Evolutionary conservation across 805 yeast species (phyloP), one percentile per base, ranked within the genome.

Genomic region (Alloascoidea hylecoeti): DNA sequence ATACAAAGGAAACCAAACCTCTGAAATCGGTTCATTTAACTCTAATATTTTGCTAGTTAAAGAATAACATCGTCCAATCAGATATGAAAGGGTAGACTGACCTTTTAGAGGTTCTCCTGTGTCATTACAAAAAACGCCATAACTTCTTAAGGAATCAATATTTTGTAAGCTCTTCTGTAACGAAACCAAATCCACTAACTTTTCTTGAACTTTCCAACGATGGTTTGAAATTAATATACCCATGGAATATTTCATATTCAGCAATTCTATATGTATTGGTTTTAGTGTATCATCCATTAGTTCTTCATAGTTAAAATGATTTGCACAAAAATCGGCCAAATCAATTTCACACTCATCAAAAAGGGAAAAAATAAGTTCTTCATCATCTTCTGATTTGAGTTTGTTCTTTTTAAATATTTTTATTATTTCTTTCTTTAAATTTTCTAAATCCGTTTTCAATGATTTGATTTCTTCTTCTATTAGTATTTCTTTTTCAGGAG

Each of bases 141-240:
- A 63, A 4, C 77, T 66, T 49, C 96, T 67, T 44, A 69, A 53
- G 38, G 75, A 79, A 53, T 89, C 96, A 43, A 92, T 76, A 41
- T 66, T 70, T 49, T 74, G 77, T 44, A 92, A 64, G 44, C 68
- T 66, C 50, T 78, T 75, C 57, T 86, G 95, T 54, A 81, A 88
- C 36, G 70, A 68, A 60, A 81, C 92, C 43, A 92, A 66, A 59
- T 92, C 99, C 0, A 97, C n/a, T n/a, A n/a, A n/a, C n/a, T n/a
- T 92, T 51, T 88, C 95, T 51, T 98, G 74, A 60, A 92, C 64
- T 2, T 97, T 89, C 99, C 99, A 92, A 55, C 98, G 72, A 57
- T 96, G 77, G 2, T 98, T 92, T 35, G 92, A 75, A 48, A 89
- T 66, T 44, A 92, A 63, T 46, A 83, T 84, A 48, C 84, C 95